phyloP scores from a whole-genome alignment of 2,329 filamentous ascomycete genomes.

The Juglanconis sp. region DNA sequence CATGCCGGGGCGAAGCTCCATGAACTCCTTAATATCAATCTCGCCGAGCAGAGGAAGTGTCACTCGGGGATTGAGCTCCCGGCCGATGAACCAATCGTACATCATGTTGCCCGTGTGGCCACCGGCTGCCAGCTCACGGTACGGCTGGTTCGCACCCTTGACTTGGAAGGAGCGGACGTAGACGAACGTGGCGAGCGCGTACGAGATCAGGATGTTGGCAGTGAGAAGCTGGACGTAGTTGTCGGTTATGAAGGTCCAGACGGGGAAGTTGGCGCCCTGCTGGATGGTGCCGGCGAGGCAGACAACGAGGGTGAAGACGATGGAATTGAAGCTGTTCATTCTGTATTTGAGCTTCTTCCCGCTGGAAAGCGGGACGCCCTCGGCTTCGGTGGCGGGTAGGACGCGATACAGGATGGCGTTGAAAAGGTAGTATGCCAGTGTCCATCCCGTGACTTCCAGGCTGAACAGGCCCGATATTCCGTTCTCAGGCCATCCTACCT shows the following conservation, averaged over 20 bases:
- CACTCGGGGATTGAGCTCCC: conserved; percentile 88
- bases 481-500: conserved; percentile 75
- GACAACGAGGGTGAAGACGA: conserved; percentile 67
- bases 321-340: conserved; percentile 76
- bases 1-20: conserved; percentile 88
- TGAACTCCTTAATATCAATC: conserved; percentile 86
- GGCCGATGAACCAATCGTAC: conserved; percentile 96
- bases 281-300: conserved; percentile 70
- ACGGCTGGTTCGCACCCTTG: conserved; percentile 66
- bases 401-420: conserved; percentile 72
- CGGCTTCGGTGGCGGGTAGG: conserved; percentile 68
- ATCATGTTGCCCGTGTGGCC: conserved; percentile 80
- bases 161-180: conserved; percentile 82
- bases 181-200: conserved; percentile 69
- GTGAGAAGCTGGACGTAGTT: conserved; percentile 87
- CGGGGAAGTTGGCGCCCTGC: conserved; percentile 75
- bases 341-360: conserved; percentile 79
- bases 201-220: conserved; percentile 75
- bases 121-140: conserved; percentile 76
- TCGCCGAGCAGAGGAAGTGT: conserved; percentile 76
- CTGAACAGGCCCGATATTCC: conserved; percentile 70
- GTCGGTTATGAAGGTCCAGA: conserved; percentile 92
- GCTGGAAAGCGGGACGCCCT: conserved; percentile 67
- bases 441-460: conserved; percentile 65
- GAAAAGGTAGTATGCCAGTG: conserved; percentile 73